Evolutionary conservation across 192 early-diverging fungal species (phyloP).

Genomic region (Chytriomyces hyalinus): DNA sequence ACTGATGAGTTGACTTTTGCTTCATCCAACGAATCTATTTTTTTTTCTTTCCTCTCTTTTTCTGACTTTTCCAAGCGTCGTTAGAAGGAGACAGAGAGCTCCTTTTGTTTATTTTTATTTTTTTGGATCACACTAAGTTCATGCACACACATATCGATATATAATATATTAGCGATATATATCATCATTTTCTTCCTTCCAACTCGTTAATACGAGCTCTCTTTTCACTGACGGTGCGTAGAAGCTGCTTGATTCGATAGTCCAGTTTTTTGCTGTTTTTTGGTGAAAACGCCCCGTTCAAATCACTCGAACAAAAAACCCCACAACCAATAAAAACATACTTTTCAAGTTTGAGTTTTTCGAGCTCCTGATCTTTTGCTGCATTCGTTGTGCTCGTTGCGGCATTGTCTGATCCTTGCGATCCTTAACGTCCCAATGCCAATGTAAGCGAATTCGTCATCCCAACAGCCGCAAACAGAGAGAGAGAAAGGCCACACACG

Average conservation of each 20-base stretch:
- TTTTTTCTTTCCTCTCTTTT: too few relatives aligned
- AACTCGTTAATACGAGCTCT: slow-evolving; percentile 15
- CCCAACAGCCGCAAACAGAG: neutral
- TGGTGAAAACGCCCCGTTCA: neutral
- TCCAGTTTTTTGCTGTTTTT: slow-evolving; percentile 31
- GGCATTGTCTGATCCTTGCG: neutral
- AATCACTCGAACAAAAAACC: neutral
- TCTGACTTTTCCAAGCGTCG: too few relatives aligned
- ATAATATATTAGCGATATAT: neutral
- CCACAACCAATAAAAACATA: neutral
- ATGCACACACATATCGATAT: too few relatives aligned
- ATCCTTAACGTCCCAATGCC: neutral
- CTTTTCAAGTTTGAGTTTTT: slow-evolving; percentile 15
- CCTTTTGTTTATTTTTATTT: too few relatives aligned
- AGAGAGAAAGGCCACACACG: neutral
- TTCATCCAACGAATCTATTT: too few relatives aligned
- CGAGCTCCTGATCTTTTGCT: slow-evolving; percentile 22
- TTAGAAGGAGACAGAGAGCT: too few relatives aligned
- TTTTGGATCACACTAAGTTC: too few relatives aligned
- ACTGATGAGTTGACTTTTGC: too few relatives aligned
- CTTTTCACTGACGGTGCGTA: slow-evolving; percentile 27
- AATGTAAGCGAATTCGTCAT: neutral
- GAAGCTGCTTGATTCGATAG: slow-evolving; percentile 23
- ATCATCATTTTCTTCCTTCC: slow-evolving; percentile 10
- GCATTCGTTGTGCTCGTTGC: neutral